phyloP scores from a whole-genome alignment of 768 basidiomycete genomes.

The Arthromyces matolae region DNA sequence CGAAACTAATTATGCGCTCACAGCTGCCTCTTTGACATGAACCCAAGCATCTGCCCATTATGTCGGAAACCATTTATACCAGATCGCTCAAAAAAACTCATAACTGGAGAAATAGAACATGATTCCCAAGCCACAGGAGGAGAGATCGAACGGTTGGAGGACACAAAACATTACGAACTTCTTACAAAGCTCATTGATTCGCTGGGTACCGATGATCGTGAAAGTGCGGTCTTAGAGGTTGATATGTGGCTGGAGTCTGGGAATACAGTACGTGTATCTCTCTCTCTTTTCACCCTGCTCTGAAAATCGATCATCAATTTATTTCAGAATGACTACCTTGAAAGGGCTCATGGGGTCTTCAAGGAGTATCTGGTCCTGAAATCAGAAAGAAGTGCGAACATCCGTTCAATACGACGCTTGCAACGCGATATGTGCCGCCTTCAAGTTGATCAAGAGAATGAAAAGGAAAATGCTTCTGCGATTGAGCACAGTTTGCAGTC shows the following conservation, averaged over 20 bases:
- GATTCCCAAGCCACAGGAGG: no score
- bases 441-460: slow-evolving; percentile 25
- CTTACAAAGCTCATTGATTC: slow-evolving; percentile 33
- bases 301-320: not conserved
- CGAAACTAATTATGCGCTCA: not conserved
- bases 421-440: slow-evolving; percentile 27
- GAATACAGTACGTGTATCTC: slow-evolving; percentile 32
- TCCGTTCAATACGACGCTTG: slow-evolving; percentile 27
- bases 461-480: slow-evolving; percentile 31
- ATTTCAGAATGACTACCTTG: slow-evolving; percentile 25
- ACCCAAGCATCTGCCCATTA: slow-evolving; percentile 17
- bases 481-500: slow-evolving; percentile 33
- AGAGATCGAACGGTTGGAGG: slow-evolving; percentile 32
- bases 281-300: not conserved
- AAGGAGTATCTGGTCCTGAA: slow-evolving; percentile 36
- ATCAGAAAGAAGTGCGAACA: slow-evolving; percentile 28
- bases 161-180: slow-evolving; percentile 33
- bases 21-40: slow-evolving; percentile 15
- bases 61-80: slow-evolving; percentile 18
- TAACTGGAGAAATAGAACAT: slow-evolving; percentile 27
- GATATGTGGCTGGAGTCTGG: slow-evolving; percentile 49
- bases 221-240: slow-evolving; percentile 40
- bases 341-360: slow-evolving; percentile 34
- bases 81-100: slow-evolving; percentile 19
- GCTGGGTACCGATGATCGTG: slow-evolving; percentile 34